Conservation (phyloP, 176 grass and related monocot species). For the Oryza australiensis region DNA sequence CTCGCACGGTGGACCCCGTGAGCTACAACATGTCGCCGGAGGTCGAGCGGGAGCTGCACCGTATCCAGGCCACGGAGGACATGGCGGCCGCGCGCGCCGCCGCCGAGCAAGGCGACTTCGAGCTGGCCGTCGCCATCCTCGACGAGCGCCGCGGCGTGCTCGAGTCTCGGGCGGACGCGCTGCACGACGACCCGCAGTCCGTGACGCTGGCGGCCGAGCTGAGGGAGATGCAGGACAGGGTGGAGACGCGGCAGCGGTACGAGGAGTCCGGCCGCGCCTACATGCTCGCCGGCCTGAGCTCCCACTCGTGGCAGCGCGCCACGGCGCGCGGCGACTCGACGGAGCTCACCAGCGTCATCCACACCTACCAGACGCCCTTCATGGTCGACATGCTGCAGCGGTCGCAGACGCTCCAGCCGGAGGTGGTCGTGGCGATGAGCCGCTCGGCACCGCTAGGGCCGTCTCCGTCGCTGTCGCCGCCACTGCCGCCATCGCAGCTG, state of each 20-base stretch:
- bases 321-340: slow-evolving; percentile 51
- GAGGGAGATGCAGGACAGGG: slow-evolving; percentile 54
- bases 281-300: slow-evolving; percentile 51
- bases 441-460: not conserved
- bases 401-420: slow-evolving; percentile 38
- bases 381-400: slow-evolving; percentile 57
- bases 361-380: slow-evolving; percentile 52
- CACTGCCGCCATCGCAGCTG: not conserved
- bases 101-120: slow-evolving; percentile 31
- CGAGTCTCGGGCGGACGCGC: not conserved
- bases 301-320: slow-evolving; percentile 56
- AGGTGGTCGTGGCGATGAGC: slow-evolving; percentile 14
- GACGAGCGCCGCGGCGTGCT: slow-evolving; percentile 12
- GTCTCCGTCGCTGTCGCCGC: not conserved
- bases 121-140: slow-evolving; percentile 30
- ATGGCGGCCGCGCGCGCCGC: slow-evolving; percentile 41
- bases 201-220: slow-evolving; percentile 47
- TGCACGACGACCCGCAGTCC: slow-evolving; percentile 18
- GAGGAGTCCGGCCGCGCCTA: slow-evolving; percentile 49
- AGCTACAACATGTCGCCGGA: slow-evolving; percentile 28
- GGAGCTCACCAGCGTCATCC: slow-evolving; percentile 22
- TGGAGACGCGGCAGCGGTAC: slow-evolving; percentile 36
- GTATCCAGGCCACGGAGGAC: slow-evolving; percentile 38
- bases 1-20: slow-evolving; percentile 20
- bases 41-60: slow-evolving; percentile 53